Conservation (phyloP, 306 rosid genomes). For the Styphnolobium japonicum region DNA sequence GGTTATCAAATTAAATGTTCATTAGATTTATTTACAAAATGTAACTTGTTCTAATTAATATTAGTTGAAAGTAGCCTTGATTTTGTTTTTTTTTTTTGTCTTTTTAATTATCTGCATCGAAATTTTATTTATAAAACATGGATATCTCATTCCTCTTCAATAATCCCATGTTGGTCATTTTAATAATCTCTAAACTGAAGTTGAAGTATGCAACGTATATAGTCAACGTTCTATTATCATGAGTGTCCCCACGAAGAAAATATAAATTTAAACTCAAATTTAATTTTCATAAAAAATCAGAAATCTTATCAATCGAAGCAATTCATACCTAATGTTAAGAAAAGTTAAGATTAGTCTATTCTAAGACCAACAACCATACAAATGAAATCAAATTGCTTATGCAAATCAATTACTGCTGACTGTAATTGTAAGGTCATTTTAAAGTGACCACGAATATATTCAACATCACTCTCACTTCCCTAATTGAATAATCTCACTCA, state of each 20-base stretch:
- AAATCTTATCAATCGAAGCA: conserved; percentile 20
- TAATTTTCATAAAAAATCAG: not conserved
- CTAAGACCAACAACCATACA: conserved; percentile 28
- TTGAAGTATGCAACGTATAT: not conserved
- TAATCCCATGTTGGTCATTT: not conserved
- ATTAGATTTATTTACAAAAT: not conserved
- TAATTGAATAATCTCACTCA: conserved; percentile 45
- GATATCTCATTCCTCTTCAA: not conserved
- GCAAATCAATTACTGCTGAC: not conserved
- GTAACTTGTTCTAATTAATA: not conserved
- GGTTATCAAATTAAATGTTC: not conserved
- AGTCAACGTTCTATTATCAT: not conserved
- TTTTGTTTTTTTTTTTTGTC: too few species aligned
- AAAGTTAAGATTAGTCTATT: conserved; percentile 39
- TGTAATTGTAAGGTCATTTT: conserved; percentile 2
- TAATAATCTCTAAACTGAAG: not conserved
- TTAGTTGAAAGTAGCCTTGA: not conserved
- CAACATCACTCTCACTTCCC: conserved; percentile 35
- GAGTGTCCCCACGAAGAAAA: not conserved
- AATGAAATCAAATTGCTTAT: conserved; percentile 10
- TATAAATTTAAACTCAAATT: not conserved
- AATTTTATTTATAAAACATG: not conserved
- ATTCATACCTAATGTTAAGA: not conserved
- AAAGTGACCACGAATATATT: conserved; percentile 51
- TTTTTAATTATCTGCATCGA: not conserved